phyloP scores from a whole-genome alignment of 352 stramenopile genomes.

The Blastocystis hominis region DNA sequence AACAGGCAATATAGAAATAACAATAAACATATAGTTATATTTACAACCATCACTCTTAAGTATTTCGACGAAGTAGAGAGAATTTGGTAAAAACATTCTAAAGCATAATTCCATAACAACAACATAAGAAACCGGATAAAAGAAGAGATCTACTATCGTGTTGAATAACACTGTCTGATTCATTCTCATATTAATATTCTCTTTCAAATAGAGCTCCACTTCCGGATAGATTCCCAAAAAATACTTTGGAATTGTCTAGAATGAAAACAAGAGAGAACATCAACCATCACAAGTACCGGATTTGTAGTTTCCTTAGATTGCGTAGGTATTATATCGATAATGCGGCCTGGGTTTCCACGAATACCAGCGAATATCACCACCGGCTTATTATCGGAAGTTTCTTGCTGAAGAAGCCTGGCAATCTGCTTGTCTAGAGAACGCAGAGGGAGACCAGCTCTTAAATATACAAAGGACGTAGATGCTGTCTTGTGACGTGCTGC shows the following conservation, averaged over 20 bases:
- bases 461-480: not conserved
- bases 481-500: not conserved
- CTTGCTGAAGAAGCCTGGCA: not conserved
- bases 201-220: not conserved
- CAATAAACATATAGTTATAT: too few relatives aligned
- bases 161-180: not conserved
- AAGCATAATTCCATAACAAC: not conserved
- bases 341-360: not conserved
- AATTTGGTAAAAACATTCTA: not conserved
- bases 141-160: not conserved
- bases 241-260: not conserved
- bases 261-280: not conserved
- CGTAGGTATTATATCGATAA: not conserved
- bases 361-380: not conserved
- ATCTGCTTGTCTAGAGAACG: not conserved
- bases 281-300: slow-evolving; percentile 24
- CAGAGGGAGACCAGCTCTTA: not conserved
- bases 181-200: not conserved
- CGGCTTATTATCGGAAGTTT: not conserved
- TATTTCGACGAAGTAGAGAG: not conserved
- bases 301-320: not conserved
- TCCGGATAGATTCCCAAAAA: not conserved
- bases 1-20: too few relatives aligned
- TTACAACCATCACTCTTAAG: too few relatives aligned
- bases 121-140: not conserved